Conservation (phyloP, 1,284 basidiomycete genomes). For the Papiliotrema laurentii region DNA sequence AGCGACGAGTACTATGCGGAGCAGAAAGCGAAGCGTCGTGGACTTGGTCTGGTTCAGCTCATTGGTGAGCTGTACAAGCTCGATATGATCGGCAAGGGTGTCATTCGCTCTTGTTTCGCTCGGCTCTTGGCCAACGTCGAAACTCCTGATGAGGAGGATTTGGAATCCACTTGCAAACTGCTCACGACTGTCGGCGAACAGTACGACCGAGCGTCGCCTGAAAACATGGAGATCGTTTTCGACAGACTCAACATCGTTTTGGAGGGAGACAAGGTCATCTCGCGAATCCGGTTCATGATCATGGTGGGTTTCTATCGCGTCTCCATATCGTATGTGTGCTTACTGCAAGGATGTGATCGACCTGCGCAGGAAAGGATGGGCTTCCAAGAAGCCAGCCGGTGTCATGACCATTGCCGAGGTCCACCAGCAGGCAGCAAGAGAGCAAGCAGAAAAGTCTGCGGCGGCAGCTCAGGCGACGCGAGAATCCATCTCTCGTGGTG, state of each 20-base stretch:
- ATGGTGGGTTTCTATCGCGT: conserved; percentile 56
- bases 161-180: conserved; percentile 92
- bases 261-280: conserved; percentile 68
- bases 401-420: conserved; percentile 85
- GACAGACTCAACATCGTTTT: conserved; percentile 76
- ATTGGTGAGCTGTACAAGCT: conserved; percentile 98
- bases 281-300: conserved; percentile 93
- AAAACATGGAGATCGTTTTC: conserved; percentile 93
- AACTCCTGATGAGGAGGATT: conserved; percentile 94
- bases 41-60: conserved; percentile 94
- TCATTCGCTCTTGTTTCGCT: conserved; percentile 96
- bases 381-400: conserved; percentile 68
- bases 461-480: conserved; percentile 49
- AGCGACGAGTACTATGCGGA: conserved; percentile 96
- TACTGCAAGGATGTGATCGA: conserved; percentile 74
- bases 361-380: conserved; percentile 77
- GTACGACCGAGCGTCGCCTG: conserved; percentile 64
- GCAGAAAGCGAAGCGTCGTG: conserved; percentile 93
- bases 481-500: conserved; percentile 65
- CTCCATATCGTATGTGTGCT: background rate
- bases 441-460: conserved; percentile 68
- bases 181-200: conserved; percentile 79
- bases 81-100: conserved; percentile 87
- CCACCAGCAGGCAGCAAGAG: conserved; percentile 71
- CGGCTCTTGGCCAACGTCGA: conserved; percentile 87